Percentiles rank a stretch among this genome's conserved stretches.
These are phyloP conservation scores for Piper betle DNA, from an alignment of 164 flowering plant genomes.

Conservation along the genomic window DNA sequence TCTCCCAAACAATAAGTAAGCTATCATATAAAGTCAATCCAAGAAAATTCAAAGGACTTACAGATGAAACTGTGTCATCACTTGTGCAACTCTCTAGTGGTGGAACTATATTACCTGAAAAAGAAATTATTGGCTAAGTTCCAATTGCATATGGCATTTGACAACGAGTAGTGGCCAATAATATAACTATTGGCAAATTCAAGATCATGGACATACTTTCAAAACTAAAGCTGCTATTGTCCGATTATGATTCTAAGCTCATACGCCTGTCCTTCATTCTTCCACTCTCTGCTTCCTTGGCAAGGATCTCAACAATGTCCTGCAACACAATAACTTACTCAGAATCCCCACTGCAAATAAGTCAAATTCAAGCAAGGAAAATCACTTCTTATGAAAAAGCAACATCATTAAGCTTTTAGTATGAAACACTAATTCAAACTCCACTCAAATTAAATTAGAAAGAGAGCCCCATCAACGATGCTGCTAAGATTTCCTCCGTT, in stretches of 20 bases:
- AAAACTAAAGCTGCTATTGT: background rate
- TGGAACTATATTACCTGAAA: background rate
- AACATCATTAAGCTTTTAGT: too few relatives aligned
- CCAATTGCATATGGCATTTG: too few relatives aligned
- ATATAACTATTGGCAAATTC: too few relatives aligned
- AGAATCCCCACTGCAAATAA: too few relatives aligned
- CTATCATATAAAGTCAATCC: background rate
- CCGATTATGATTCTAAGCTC: background rate
- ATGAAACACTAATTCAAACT: too few relatives aligned
- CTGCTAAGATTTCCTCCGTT: too few relatives aligned
- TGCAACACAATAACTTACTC: constrained; percentile 8
- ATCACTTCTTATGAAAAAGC: too few relatives aligned
- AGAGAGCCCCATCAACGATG: too few relatives aligned
- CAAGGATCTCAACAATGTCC: constrained; percentile 21
- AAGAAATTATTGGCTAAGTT: too few relatives aligned
- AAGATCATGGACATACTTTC: background rate
- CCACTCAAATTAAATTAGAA: too few relatives aligned
- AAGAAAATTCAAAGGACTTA: background rate
- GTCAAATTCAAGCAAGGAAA: too few relatives aligned
- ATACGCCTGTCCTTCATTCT: constrained; percentile 4
- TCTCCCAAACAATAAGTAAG: too few relatives aligned
- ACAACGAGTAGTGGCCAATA: background rate
- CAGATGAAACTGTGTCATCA: background rate
- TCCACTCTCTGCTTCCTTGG: constrained; percentile 17
- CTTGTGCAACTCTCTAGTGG: background rate